Percentiles rank a stretch among this genome's conserved stretches.
Evolutionary conservation across 768 basidiomycete species (phyloP).

Genomic region (Leccinum boreale): DNA sequence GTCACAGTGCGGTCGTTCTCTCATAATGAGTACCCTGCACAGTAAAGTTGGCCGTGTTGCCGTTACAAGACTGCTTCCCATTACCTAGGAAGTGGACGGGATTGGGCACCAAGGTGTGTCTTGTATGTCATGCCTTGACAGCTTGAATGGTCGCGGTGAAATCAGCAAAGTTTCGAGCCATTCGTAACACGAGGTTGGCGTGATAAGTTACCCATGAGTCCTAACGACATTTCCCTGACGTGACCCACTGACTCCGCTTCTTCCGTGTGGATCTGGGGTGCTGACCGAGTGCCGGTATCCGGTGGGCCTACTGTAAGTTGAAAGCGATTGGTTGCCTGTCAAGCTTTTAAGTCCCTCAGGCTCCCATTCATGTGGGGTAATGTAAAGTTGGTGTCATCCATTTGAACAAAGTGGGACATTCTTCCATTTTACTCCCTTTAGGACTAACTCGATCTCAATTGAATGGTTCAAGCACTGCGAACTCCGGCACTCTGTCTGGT

Average conservation of each 20-base stretch:
- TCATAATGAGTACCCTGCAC: neutral
- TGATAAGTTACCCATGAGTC: too few species aligned
- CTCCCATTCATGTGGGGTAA: neutral
- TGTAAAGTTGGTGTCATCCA: neutral
- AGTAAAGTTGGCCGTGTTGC: neutral
- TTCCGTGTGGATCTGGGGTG: slow-evolving; percentile 1
- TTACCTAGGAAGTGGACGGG: too few species aligned
- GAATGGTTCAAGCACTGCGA: neutral
- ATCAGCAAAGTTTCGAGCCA: neutral
- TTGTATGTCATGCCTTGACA: neutral
- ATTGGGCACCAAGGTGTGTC: neutral
- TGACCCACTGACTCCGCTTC: neutral
- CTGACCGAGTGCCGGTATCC: neutral
- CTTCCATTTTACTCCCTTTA: slow-evolving; percentile 6
- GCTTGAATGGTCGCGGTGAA: neutral
- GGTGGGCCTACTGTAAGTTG: neutral
- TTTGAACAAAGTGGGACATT: neutral
- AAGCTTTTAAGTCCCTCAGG: neutral
- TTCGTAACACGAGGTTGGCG: neutral
- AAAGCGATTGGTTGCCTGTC: neutral
- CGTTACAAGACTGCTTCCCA: neutral
- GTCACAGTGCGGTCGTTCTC: neutral
- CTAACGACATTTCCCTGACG: neutral
- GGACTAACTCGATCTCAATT: slow-evolving; percentile 3
- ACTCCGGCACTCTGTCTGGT: neutral